These are phyloP conservation scores for Bromus sterilis DNA, from an alignment of 176 grass and related monocot species.

Conservation along the genomic window DNA sequence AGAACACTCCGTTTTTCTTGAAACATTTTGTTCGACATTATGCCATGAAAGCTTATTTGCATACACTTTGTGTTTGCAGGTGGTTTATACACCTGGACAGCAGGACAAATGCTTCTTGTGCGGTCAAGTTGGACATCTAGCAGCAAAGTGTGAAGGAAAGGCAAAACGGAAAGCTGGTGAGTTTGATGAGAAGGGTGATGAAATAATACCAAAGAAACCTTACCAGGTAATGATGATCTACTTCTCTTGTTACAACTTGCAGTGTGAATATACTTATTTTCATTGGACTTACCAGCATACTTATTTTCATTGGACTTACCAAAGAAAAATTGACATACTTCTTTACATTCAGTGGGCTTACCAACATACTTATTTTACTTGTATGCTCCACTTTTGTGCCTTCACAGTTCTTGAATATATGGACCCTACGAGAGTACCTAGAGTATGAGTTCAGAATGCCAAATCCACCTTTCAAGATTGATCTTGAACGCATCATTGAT, in stretches of 20 bases:
- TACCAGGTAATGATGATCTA: conserved; percentile 59
- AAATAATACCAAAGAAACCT: conserved; percentile 72
- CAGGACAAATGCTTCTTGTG: conserved; percentile 98
- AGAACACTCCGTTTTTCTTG: neutral
- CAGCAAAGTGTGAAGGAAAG: conserved; percentile 87
- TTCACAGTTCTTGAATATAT: conserved; percentile 92
- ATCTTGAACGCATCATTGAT: conserved; percentile 93
- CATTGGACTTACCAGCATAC: neutral
- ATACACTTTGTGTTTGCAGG: conserved; percentile 46
- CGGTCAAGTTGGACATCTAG: conserved; percentile 96
- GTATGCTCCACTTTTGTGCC: neutral
- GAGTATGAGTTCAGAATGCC: conserved; percentile 93
- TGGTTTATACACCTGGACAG: conserved; percentile 92
- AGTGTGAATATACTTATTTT: neutral
- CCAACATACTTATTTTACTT: neutral
- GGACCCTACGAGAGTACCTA: conserved; percentile 94
- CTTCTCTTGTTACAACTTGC: neutral
- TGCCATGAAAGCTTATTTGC: conserved; percentile 8
- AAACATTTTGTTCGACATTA: neutral
- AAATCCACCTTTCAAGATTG: conserved; percentile 77
- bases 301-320: conserved; percentile 17
- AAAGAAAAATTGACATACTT: too few species aligned
- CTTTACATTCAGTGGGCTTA: neutral
- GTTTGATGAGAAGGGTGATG: conserved; percentile 84
- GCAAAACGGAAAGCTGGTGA: conserved; percentile 94